phyloP scores from a whole-genome alignment of 2,329 filamentous ascomycete genomes.

The Monosporascus sp. region DNA sequence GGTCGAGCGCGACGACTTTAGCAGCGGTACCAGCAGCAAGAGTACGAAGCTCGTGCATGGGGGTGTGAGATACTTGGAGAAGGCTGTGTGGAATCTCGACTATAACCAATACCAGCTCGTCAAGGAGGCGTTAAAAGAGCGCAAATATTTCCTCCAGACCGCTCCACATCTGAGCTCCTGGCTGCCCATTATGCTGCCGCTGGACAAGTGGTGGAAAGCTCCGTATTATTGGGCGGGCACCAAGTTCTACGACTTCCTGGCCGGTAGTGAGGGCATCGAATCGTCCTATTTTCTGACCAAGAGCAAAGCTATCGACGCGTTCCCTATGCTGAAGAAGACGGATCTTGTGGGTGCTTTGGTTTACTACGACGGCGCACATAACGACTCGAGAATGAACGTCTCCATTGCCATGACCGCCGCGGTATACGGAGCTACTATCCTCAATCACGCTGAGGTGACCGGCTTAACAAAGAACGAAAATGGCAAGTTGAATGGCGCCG shows the following conservation, averaged over 20 bases:
- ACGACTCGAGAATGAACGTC: conserved; percentile 89
- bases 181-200: conserved; percentile 71
- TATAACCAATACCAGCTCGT: conserved; percentile 69
- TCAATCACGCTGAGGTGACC: conserved; percentile 80
- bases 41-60: conserved; percentile 75
- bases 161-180: conserved; percentile 68
- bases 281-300: conserved; percentile 83
- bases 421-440: conserved; percentile 76
- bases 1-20: conserved; percentile 69
- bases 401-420: conserved; percentile 83
- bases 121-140: conserved; percentile 66
- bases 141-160: conserved; percentile 69
- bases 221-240: conserved; percentile 73
- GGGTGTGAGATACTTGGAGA: conserved; percentile 68
- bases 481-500: conserved; percentile 69
- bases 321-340: conserved; percentile 81
- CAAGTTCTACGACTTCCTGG: conserved; percentile 80
- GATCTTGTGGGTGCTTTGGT: conserved; percentile 76
- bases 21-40: conserved; percentile 67
- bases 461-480: conserved; percentile 66
- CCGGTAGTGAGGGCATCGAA: conserved; percentile 81
- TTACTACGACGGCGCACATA: conserved; percentile 89
- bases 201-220: conserved; percentile 72
- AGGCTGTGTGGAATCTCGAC: conserved; percentile 70
- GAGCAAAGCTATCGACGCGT: conserved; percentile 80